These are phyloP conservation scores for Geotrichum carabidarum DNA, from an alignment of 1,139 yeast species.

Conservation along the genomic window DNA sequence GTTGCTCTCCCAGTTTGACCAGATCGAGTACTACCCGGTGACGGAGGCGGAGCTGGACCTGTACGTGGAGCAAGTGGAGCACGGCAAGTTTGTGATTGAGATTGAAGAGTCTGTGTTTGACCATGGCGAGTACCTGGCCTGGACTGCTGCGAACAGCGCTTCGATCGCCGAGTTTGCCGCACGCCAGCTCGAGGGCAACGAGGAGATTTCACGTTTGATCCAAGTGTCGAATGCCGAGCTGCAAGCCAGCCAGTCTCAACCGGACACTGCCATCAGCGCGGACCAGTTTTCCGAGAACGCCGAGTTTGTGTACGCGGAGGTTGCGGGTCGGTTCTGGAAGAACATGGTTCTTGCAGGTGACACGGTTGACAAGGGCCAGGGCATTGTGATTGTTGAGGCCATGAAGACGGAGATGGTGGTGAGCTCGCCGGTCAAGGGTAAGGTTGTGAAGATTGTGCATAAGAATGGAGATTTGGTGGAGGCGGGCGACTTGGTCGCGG, in stretches of 20 bases:
- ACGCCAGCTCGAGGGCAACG: slow-evolving; percentile 74
- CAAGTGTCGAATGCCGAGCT: slow-evolving; percentile 79
- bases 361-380: slow-evolving; percentile 65
- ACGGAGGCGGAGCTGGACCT: slow-evolving; percentile 73
- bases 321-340: slow-evolving; percentile 96
- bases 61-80: slow-evolving; percentile 66
- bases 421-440: slow-evolving; percentile 65
- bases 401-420: slow-evolving; percentile 98
- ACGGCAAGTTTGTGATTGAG: slow-evolving; percentile 74
- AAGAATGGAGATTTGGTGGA: slow-evolving; percentile 89
- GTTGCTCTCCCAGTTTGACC: slow-evolving; percentile 88
- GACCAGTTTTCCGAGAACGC: slow-evolving; percentile 62
- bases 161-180: slow-evolving; percentile 67
- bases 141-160: slow-evolving; percentile 68
- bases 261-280: slow-evolving; percentile 38
- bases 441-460: slow-evolving; percentile 69
- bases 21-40: slow-evolving; percentile 89
- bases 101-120: slow-evolving; percentile 76
- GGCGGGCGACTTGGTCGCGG: slow-evolving; percentile 89
- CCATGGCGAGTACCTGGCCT: slow-evolving; percentile 67
- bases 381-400: slow-evolving; percentile 86
- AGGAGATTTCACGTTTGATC: slow-evolving; percentile 76
- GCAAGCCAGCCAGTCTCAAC: slow-evolving; percentile 41
- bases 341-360: slow-evolving; percentile 80
- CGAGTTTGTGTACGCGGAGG: slow-evolving; percentile 83